phyloP scores from a whole-genome alignment of 1,284 basidiomycete genomes.

The Sphaerobolus stellatus region DNA sequence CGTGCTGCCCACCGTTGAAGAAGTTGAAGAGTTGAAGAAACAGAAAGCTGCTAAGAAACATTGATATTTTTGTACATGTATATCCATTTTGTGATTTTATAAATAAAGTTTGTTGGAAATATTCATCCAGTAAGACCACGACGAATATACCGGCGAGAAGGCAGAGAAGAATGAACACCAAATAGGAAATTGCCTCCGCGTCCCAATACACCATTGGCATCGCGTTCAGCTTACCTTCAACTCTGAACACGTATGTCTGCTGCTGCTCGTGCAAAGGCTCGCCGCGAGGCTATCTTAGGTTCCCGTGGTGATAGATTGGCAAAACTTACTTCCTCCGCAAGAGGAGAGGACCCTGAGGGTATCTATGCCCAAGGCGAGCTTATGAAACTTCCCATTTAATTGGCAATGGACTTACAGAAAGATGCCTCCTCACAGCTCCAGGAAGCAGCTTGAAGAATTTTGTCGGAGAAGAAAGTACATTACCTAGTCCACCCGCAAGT shows the following conservation, averaged over 20 bases:
- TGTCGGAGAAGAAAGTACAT: slow-evolving; percentile 57
- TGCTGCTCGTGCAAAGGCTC: slow-evolving; percentile 68
- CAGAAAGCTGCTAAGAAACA: neutral
- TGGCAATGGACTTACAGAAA: no score
- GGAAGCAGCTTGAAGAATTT: slow-evolving; percentile 46
- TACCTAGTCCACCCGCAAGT: no score
- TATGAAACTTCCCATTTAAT: slow-evolving; percentile 18
- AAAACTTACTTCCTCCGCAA: slow-evolving; percentile 69
- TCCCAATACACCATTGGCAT: neutral
- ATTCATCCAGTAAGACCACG: no score
- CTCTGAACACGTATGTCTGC: slow-evolving; percentile 17
- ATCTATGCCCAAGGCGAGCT: slow-evolving; percentile 53
- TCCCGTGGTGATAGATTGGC: slow-evolving; percentile 69
- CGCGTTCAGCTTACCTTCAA: neutral
- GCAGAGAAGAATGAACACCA: neutral
- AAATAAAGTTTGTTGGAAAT: neutral
- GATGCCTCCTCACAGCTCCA: slow-evolving; percentile 47
- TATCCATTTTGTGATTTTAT: neutral
- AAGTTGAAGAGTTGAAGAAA: slow-evolving; percentile 32
- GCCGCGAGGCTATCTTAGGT: slow-evolving; percentile 68
- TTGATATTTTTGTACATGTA: neutral
- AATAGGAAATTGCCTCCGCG: neutral
- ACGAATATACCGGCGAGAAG: no score
- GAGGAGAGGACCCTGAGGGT: slow-evolving; percentile 62
- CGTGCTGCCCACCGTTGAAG: slow-evolving; percentile 33